Conservation (phyloP, 2,329 filamentous ascomycete genomes). For the Penicillium sp. region DNA sequence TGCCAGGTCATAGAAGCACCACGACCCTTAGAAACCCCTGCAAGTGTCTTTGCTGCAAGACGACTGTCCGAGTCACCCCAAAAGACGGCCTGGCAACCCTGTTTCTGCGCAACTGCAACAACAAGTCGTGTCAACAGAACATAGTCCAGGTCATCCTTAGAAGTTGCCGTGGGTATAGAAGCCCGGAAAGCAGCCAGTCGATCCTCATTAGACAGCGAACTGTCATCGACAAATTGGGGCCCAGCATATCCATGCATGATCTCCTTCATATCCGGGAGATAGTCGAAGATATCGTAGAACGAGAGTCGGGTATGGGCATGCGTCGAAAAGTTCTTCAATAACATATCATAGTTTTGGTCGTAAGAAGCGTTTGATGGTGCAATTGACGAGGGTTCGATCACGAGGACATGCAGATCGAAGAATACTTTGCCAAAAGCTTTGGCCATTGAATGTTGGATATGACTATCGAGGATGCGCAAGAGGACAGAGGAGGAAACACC, state of each 20-base stretch:
- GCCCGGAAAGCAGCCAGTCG: slow-evolving; percentile 61
- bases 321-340: slow-evolving; percentile 66
- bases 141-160: slow-evolving; percentile 72
- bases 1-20: slow-evolving; percentile 83
- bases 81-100: slow-evolving; percentile 70
- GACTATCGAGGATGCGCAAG: slow-evolving; percentile 72
- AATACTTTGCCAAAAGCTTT: slow-evolving; percentile 65
- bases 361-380: slow-evolving; percentile 24
- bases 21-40: slow-evolving; percentile 88
- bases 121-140: slow-evolving; percentile 75
- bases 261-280: slow-evolving; percentile 40
- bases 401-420: slow-evolving; percentile 63
- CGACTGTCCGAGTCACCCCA: slow-evolving; percentile 87
- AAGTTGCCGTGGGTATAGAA: slow-evolving; percentile 72
- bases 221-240: slow-evolving; percentile 31
- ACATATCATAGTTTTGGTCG: slow-evolving; percentile 43
- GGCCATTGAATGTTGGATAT: slow-evolving; percentile 59
- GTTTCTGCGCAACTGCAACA: slow-evolving; percentile 63
- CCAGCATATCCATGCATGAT: slow-evolving; percentile 38
- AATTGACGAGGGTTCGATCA: slow-evolving; percentile 47
- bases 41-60: slow-evolving; percentile 81
- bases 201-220: slow-evolving; percentile 41
- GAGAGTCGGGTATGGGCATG: slow-evolving; percentile 66
- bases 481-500: slow-evolving; percentile 80
- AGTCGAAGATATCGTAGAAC: slow-evolving; percentile 65